A percentile compares a stretch with the other conserved stretches of the same genome.
Conservation (phyloP, 192 early-diverging fungal species). For the Backusella australiensis region DNA sequence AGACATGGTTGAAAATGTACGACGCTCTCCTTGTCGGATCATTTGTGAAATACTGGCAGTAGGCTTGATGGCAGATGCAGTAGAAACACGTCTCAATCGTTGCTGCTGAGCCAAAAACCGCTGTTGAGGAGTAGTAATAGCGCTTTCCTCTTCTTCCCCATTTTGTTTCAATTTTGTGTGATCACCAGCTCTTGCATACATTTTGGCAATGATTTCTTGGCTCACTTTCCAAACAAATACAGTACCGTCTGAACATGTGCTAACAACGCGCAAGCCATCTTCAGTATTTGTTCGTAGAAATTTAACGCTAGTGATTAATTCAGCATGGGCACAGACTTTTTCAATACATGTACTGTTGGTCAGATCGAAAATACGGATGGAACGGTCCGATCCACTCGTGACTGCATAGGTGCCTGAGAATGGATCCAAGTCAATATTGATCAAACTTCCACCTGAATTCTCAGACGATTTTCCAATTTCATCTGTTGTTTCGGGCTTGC, state of each 20-base stretch:
- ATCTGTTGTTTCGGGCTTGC: slow-evolving; percentile 54
- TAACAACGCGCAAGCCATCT: slow-evolving; percentile 47
- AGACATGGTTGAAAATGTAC: slow-evolving; percentile 36
- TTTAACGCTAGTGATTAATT: slow-evolving; percentile 67
- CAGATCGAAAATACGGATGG: slow-evolving; percentile 70
- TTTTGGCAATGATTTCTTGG: slow-evolving; percentile 38
- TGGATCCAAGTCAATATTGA: slow-evolving; percentile 67
- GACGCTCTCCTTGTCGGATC: slow-evolving; percentile 27
- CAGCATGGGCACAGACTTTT: slow-evolving; percentile 64
- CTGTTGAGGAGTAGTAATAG: neutral
- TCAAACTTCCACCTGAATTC: slow-evolving; percentile 54
- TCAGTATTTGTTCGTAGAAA: slow-evolving; percentile 39
- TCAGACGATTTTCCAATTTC: slow-evolving; percentile 31
- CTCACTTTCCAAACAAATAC: slow-evolving; percentile 73
- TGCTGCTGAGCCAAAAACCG: neutral
- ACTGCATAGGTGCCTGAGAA: slow-evolving; percentile 61
- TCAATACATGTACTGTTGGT: slow-evolving; percentile 57
- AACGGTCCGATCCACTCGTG: slow-evolving; percentile 66
- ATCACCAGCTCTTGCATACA: slow-evolving; percentile 24
- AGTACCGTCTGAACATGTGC: slow-evolving; percentile 72
- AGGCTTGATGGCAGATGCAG: neutral
- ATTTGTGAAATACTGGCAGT: slow-evolving; percentile 28
- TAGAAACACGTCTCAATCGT: slow-evolving; percentile 18
- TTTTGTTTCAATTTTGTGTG: slow-evolving; percentile 3
- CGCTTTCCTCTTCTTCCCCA: neutral